Evolutionary conservation across 2,329 filamentous ascomycete species (phyloP).

Genomic region (Neopestalotiopsis clavispora): DNA sequence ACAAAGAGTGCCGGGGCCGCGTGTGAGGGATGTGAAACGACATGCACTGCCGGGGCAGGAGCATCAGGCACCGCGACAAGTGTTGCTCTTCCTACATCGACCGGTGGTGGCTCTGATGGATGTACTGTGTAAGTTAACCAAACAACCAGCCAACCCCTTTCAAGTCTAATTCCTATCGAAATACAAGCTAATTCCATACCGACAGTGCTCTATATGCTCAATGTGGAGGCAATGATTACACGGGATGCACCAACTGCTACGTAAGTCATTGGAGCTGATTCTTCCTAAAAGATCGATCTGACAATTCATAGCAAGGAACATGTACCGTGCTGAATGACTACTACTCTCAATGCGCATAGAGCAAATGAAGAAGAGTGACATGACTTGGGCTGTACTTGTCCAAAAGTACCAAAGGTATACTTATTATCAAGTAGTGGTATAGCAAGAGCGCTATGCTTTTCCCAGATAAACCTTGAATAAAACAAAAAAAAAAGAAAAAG

Average conservation of each 20-base stretch:
- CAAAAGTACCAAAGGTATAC: not conserved
- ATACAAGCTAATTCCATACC: not conserved
- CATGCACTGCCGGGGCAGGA: conserved; percentile 12
- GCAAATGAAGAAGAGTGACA: not conserved
- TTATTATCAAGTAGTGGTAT: too few species aligned
- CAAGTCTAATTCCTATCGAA: too few species aligned
- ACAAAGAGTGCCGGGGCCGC: conserved; percentile 42
- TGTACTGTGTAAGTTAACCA: conserved; percentile 5
- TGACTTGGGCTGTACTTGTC: not conserved
- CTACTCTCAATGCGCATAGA: conserved; percentile 13
- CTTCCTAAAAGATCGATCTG: not conserved
- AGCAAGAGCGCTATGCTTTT: too few species aligned
- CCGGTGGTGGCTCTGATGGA: not conserved
- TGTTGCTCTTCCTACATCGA: conserved; percentile 1
- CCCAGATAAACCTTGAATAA: too few species aligned
- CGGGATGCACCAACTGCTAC: conserved; percentile 12
- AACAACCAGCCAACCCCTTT: too few species aligned
- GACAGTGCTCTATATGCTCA: conserved; percentile 8
- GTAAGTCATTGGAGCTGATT: not conserved
- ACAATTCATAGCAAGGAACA: not conserved
- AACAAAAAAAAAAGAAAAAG: too few species aligned
- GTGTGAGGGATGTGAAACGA: conserved; percentile 14
- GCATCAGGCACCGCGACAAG: conserved; percentile 11
- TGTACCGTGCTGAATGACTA: conserved; percentile 10
- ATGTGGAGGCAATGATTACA: conserved; percentile 15